Conservation (phyloP, 768 basidiomycete species). For the Solioccasus polychromus region DNA sequence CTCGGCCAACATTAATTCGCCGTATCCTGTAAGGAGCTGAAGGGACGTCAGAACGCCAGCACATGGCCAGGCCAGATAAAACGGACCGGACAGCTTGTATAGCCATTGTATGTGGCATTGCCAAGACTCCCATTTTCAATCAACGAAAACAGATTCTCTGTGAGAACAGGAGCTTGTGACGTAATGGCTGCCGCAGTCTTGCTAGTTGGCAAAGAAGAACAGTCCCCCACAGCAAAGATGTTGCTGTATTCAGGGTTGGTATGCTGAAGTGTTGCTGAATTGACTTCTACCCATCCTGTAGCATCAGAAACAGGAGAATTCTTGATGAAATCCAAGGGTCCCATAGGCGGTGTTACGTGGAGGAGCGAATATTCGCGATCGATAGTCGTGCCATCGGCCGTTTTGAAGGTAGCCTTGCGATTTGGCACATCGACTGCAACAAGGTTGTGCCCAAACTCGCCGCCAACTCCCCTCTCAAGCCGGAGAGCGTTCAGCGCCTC, state of each 20-base stretch:
- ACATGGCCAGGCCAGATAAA: not conserved
- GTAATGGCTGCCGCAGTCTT: conserved; percentile 97
- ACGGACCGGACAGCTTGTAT: conserved; percentile 83
- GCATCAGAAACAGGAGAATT: conserved; percentile 73
- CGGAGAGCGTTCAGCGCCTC: conserved; percentile 80
- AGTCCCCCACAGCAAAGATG: conserved; percentile 91
- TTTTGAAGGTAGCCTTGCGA: conserved; percentile 83
- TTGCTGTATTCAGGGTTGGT: conserved; percentile 76
- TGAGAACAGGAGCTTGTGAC: conserved; percentile 84
- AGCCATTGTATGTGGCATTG: conserved; percentile 78
- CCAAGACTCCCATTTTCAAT: conserved; percentile 71
- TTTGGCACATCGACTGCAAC: conserved; percentile 66
- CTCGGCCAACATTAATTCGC: conserved; percentile 82
- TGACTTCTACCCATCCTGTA: conserved; percentile 87
- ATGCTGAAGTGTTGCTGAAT: conserved; percentile 78
- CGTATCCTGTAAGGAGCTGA: conserved; percentile 78
- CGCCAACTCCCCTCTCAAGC: conserved; percentile 75
- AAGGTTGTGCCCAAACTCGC: conserved; percentile 80
- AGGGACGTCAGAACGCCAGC: not conserved
- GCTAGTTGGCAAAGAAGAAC: conserved; percentile 87
- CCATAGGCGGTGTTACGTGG: conserved; percentile 92
- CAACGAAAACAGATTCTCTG: conserved; percentile 80
- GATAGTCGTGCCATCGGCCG: conserved; percentile 62
- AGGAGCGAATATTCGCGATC: conserved; percentile 78
- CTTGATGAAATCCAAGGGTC: conserved; percentile 79